A percentile compares a stretch with the other conserved stretches of the same genome.
Evolutionary conservation across 805 yeast genomes (phyloP).

Genomic region (Metschnikowia matae): DNA sequence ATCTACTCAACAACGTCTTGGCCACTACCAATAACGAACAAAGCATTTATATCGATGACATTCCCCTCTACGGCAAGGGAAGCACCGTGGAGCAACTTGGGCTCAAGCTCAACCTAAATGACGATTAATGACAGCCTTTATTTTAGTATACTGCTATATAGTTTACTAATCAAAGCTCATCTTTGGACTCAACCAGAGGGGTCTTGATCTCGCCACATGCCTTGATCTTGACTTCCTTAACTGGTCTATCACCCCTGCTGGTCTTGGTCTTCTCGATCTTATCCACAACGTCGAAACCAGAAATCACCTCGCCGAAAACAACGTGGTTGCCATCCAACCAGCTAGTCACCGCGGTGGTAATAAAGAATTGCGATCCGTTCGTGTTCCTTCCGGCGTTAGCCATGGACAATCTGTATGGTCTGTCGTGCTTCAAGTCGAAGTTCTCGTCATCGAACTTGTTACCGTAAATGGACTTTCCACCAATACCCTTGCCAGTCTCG

Average conservation of each 20-base stretch:
- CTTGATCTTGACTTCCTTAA: slow-evolving; percentile 56
- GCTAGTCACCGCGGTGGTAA: slow-evolving; percentile 83
- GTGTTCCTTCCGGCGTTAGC: slow-evolving; percentile 75
- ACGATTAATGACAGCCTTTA: slow-evolving; percentile 7
- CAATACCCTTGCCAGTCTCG: slow-evolving; percentile 65
- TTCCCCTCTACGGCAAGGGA: slow-evolving; percentile 37
- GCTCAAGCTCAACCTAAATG: slow-evolving; percentile 24
- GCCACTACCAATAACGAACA: slow-evolving; percentile 15
- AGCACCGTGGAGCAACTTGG: slow-evolving; percentile 37
- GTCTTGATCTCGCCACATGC: slow-evolving; percentile 65
- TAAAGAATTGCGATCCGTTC: slow-evolving; percentile 93
- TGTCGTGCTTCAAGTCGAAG: slow-evolving; percentile 62
- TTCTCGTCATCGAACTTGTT: slow-evolving; percentile 73
- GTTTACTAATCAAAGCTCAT: slow-evolving; percentile 23
- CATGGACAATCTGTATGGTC: slow-evolving; percentile 69
- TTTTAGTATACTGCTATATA: neutral
- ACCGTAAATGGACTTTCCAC: slow-evolving; percentile 83
- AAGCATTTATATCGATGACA: slow-evolving; percentile 34
- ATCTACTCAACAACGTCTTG: slow-evolving; percentile 24
- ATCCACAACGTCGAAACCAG: slow-evolving; percentile 78
- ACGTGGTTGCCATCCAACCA: slow-evolving; percentile 96
- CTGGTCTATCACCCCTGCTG: slow-evolving; percentile 67
- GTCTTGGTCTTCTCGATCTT: slow-evolving; percentile 74
- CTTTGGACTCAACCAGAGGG: slow-evolving; percentile 23
- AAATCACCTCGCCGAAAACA: slow-evolving; percentile 91